phyloP scores from a whole-genome alignment of 352 stramenopile genomes.

The Aphanomyces invadans region DNA sequence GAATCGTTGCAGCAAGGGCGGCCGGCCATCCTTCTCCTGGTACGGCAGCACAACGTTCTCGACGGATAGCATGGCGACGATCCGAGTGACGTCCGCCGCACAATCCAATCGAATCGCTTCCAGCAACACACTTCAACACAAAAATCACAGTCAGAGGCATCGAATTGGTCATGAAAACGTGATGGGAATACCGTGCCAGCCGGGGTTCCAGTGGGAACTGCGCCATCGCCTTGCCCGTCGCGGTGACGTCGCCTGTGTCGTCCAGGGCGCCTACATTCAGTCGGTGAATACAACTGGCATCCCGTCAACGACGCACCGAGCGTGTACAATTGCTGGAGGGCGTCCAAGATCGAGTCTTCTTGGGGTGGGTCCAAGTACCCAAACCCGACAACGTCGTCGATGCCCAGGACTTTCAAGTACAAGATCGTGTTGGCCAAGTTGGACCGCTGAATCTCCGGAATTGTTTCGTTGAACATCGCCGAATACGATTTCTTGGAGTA shows the following conservation, averaged over 20 bases:
- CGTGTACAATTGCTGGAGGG: conserved; percentile 63
- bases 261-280: conserved; percentile 46
- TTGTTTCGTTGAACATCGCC: conserved; percentile 94
- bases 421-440: conserved; percentile 94
- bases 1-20: neutral
- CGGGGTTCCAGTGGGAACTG: conserved; percentile 73
- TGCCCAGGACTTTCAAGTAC: conserved; percentile 63
- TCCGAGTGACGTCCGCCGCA: conserved; percentile 47
- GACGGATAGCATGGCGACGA: conserved; percentile 80
- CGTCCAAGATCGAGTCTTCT: conserved; percentile 60
- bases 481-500: conserved; percentile 97
- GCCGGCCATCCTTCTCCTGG: neutral
- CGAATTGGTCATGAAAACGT: no score
- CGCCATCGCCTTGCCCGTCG: conserved; percentile 68
- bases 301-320: no score
- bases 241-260: conserved; percentile 39
- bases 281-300: no score
- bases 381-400: conserved; percentile 65
- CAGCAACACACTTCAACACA: no score
- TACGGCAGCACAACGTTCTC: conserved; percentile 63
- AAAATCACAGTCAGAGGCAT: no score
- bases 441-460: conserved; percentile 96
- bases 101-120: conserved; percentile 53
- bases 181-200: conserved; percentile 29
- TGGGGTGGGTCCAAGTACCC: conserved; percentile 60